Conservation (phyloP, 257 asterid species). For the Prunella vulgaris region DNA sequence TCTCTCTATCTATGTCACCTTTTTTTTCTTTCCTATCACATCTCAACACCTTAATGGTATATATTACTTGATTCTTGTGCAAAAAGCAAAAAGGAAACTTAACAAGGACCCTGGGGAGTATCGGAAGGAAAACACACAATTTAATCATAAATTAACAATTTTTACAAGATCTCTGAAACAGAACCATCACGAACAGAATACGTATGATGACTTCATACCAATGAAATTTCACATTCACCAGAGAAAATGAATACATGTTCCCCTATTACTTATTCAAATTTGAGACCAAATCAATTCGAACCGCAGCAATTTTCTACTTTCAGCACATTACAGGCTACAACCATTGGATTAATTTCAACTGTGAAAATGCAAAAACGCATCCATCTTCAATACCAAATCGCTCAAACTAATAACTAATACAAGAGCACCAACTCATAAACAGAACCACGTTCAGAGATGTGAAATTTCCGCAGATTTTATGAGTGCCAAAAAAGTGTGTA, state of each 20-base stretch:
- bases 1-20: no score
- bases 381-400: background rate
- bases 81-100: no score
- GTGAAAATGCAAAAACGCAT: background rate
- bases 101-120: no score
- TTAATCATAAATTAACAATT: background rate
- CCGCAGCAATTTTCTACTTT: background rate
- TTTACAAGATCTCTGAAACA: slow-evolving; percentile 10
- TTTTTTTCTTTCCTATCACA: no score
- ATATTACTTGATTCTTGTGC: no score
- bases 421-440: background rate
- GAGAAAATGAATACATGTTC: background rate
- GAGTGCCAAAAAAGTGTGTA: background rate
- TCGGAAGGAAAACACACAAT: background rate
- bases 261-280: background rate
- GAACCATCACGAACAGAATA: background rate
- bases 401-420: slow-evolving; percentile 1
- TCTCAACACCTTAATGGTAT: no score
- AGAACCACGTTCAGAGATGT: background rate
- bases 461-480: background rate
- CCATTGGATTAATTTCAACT: background rate
- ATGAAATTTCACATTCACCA: background rate
- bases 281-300: background rate
- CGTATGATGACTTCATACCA: background rate
- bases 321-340: slow-evolving; percentile 13